Evolutionary conservation across 345 rosid species (phyloP).

Genomic region (Pistacia vera): DNA sequence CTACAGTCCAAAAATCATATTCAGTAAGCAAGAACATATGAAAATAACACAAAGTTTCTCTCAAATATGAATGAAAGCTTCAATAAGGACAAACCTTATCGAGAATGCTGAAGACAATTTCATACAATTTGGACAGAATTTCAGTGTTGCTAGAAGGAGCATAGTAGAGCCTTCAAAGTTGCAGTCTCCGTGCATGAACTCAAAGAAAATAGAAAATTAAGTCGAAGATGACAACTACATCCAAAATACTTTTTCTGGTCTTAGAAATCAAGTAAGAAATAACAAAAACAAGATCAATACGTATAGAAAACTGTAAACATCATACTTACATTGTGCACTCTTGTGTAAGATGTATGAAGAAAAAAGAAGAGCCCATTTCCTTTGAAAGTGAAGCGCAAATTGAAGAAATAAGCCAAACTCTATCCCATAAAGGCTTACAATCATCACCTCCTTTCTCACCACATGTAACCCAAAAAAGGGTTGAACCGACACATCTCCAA

Average conservation of each 20-base stretch:
- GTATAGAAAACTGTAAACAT: neutral
- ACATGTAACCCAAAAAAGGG: no score
- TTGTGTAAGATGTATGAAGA: no score
- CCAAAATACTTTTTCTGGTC: neutral
- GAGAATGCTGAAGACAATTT: slow-evolving; percentile 91
- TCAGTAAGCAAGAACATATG: neutral
- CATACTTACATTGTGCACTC: neutral
- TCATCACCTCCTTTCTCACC: no score
- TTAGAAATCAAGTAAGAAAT: neutral
- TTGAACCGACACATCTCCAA: no score
- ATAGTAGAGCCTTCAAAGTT: slow-evolving; percentile 97
- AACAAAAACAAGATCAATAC: slow-evolving; percentile 4
- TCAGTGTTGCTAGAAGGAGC: slow-evolving; percentile 82
- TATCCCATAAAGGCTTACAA: no score
- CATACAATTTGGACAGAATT: slow-evolving; percentile 80
- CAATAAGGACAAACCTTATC: slow-evolving; percentile 66
- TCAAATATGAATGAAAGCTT: slow-evolving; percentile 1
- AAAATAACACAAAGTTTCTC: slow-evolving; percentile 2
- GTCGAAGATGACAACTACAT: slow-evolving; percentile 22
- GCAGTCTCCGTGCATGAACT: slow-evolving; percentile 95
- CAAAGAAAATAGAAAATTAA: slow-evolving; percentile 29
- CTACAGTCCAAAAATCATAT: neutral
- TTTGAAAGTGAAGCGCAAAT: no score
- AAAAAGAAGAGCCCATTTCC: no score
- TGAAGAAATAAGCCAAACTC: no score